Evolutionary conservation across 2,329 filamentous ascomycete species (phyloP), one percentile per base, ranked within the genome.

Genomic region (Monosporascus sp.): DNA sequence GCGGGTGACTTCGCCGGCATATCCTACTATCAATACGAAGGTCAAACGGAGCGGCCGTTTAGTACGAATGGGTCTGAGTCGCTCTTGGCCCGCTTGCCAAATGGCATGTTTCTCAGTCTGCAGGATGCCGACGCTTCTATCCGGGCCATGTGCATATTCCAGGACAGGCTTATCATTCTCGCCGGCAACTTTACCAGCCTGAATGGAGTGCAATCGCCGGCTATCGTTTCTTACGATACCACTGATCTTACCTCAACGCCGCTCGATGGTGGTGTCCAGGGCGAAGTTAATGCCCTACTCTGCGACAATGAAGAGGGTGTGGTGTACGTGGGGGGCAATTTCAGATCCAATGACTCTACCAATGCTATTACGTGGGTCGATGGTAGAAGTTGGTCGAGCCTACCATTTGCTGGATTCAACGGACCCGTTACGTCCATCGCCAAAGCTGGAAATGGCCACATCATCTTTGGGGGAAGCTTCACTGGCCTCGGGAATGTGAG

Each of bases 101-200:
- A 96, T 72, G 91, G 92, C 62, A 83, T 85, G 27, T 90, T 97
- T 60, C 80, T 86, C 20, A 82, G 85, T 18, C 74, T 97, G 48
- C 82, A 87, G 50, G 79, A 83, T 41, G 87, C 91, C 45, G 90
- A 97, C 71, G 92, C 88, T 54, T 85, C 87, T 48, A 96, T 99
- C 65, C 81, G 86, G 65, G 81, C 90, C 59, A 94, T 99, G 88
- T 99, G 94, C 74, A 76, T 87, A 20, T 89, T 93, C 63, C 77
- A 84, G 50, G 74, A 79, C 62, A 77, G 79, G 41, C 82, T 97
- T 27, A 81, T 35, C 31, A 35, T 97, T 48, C 81, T 99, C 17
- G 94, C 89, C 52, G 94, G 94, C 48, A 97, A 97, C 74, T 99
- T 99, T 68, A 97, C 94, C 35, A 95, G 90, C 69, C 74, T 99